Evolutionary conservation across 306 rosid genomes (phyloP).

Genomic region (Chamaecrista fasciculata): DNA sequence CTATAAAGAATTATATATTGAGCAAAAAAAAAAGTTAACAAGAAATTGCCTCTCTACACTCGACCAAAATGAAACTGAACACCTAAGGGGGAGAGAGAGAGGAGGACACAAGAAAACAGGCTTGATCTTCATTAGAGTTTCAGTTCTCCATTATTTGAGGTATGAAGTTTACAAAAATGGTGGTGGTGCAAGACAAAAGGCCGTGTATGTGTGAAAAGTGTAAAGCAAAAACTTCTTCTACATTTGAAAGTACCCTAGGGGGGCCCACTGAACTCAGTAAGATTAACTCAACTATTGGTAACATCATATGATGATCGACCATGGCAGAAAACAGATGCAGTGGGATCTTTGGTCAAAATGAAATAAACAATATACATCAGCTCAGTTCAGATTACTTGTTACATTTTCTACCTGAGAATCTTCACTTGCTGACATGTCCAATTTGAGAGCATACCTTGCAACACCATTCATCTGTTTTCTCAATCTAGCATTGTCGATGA

Average conservation of each 20-base stretch:
- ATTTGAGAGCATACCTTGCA: slow-evolving; percentile 44
- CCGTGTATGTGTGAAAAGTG: neutral
- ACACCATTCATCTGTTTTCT: slow-evolving; percentile 73
- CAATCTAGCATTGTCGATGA: slow-evolving; percentile 70
- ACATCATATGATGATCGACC: slow-evolving; percentile 34
- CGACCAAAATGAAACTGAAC: neutral
- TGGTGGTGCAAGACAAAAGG: slow-evolving; percentile 23
- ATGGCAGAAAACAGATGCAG: slow-evolving; percentile 23
- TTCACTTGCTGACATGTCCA: slow-evolving; percentile 41
- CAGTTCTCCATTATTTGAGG: slow-evolving; percentile 32
- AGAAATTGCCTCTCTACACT: neutral
- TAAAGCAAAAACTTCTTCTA: slow-evolving; percentile 20
- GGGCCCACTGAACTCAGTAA: slow-evolving; percentile 33
- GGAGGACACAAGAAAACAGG: neutral
- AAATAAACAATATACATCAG: slow-evolving; percentile 33
- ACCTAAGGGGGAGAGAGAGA: neutral
- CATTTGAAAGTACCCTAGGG: slow-evolving; percentile 34
- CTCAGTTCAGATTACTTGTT: slow-evolving; percentile 39
- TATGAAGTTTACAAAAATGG: slow-evolving; percentile 23
- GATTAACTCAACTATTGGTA: slow-evolving; percentile 34
- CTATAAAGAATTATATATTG: no score
- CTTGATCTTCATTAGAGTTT: slow-evolving; percentile 7
- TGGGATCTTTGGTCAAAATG: slow-evolving; percentile 28
- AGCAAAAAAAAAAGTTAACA: neutral
- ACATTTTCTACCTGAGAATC: slow-evolving; percentile 39